phyloP scores from a whole-genome alignment of 805 yeast genomes.

The Lachancea thermotolerans region DNA sequence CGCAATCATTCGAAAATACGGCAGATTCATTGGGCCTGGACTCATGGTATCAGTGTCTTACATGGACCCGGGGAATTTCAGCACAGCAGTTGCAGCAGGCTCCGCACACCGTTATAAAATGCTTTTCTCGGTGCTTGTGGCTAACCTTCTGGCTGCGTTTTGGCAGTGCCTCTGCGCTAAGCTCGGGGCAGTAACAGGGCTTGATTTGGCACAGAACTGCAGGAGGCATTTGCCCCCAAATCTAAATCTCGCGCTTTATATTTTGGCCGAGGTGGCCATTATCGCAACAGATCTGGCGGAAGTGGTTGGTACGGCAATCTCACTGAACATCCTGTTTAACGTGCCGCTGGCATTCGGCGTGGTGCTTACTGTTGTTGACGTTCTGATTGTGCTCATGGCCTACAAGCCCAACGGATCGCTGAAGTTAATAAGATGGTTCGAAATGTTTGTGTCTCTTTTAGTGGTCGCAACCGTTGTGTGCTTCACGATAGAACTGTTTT shows the following conservation, averaged over 20 bases:
- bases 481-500: conserved; percentile 69
- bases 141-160: conserved; percentile 82
- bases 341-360: conserved; percentile 83
- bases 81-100: conserved; percentile 93
- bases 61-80: conserved; percentile 97
- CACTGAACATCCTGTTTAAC: conserved; percentile 73
- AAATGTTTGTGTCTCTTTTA: conserved; percentile 67
- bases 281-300: conserved; percentile 96
- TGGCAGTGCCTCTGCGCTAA: conserved; percentile 81
- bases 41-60: conserved; percentile 91
- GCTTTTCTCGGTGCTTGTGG: conserved; percentile 67
- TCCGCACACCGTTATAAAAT: conserved; percentile 76
- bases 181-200: conserved; percentile 90
- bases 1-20: conserved; percentile 40
- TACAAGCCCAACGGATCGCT: conserved; percentile 82
- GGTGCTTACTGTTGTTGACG: conserved; percentile 77
- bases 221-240: conserved; percentile 61
- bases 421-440: conserved; percentile 70
- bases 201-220: conserved; percentile 85
- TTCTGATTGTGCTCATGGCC: conserved; percentile 76
- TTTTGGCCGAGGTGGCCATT: conserved; percentile 83
- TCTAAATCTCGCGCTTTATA: conserved; percentile 55
- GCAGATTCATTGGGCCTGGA: conserved; percentile 85
- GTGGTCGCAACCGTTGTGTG: conserved; percentile 81
- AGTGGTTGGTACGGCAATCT: conserved; percentile 95